Percentiles rank a stretch among this genome's conserved stretches.
phyloP scores from a whole-genome alignment of 352 stramenopile genomes.

The Blastocystis sp. region DNA sequence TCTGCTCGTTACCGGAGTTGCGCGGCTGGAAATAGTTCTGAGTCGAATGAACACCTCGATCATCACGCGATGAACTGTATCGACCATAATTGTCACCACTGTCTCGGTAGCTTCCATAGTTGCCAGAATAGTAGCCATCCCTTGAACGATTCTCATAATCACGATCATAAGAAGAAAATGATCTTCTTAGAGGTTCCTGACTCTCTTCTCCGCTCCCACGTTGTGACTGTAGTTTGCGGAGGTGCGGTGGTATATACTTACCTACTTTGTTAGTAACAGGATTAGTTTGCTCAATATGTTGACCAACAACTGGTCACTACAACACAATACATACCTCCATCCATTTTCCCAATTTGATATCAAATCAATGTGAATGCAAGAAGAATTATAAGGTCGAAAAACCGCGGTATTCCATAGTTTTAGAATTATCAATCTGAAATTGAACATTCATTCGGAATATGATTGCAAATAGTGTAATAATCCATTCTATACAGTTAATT shows the following conservation, averaged over 20 bases:
- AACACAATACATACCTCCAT: constrained; percentile 17
- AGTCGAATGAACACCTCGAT: constrained; percentile 21
- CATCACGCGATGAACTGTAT: neutral
- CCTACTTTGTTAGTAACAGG: neutral
- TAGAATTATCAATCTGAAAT: too few relatives aligned
- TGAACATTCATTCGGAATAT: too few relatives aligned
- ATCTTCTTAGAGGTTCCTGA: neutral
- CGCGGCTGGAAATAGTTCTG: constrained; percentile 31
- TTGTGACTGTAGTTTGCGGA: neutral
- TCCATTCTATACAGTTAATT: too few relatives aligned
- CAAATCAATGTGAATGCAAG: neutral
- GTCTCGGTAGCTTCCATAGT: neutral
- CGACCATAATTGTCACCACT: neutral
- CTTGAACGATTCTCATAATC: neutral
- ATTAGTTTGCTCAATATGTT: neutral
- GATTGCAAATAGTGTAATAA: too few relatives aligned
- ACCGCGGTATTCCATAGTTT: too few relatives aligned
- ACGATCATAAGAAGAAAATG: neutral
- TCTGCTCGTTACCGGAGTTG: neutral
- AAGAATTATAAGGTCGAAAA: too few relatives aligned
- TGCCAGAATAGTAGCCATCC: neutral
- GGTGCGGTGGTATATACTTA: constrained; percentile 64
- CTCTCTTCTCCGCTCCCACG: neutral
- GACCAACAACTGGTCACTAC: neutral
- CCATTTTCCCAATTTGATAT: constrained; percentile 2